Base-by-base conservation (phyloP, 164 flowering plant species). In the Chimonanthus salicifolius region DNA sequence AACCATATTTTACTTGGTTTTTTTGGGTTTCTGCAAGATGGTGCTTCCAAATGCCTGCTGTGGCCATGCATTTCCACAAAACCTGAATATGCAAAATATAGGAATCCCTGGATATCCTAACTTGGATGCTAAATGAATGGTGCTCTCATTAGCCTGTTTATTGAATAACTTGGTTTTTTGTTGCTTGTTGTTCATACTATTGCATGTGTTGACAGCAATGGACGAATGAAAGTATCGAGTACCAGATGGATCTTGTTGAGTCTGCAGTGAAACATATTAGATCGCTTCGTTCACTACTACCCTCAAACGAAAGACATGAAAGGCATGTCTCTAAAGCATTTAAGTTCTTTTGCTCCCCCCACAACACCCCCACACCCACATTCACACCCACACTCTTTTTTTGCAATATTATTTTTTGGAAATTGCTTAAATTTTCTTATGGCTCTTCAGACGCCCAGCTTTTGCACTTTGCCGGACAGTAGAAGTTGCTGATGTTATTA, bases 221-320 rank as follows among this genome's bases (percentile, higher is more conserved):
- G 99, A 87, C 84, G 68, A 87, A 90, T 84, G 93, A 93, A 78
- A 71, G 3, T 69, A 84, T 84, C 11, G 98, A 92, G 78, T 8
- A 69, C 62, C 94, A 93, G 79, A 93, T 95, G 98, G 87, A 87
- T 67, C 80, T 88, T 62, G 78, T 95, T 49, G 93, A 88, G 74
- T 84, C 88, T 64, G 80, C 85, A 58, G 97, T 90, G 65, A 93
- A 81, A 79, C 84, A 87, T 50, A 80, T 92, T 49, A 82, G 98
- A 76, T 89, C 97, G 6, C 90, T 90, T 44, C 85, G 88, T 54
- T 72, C 90, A 10, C 66, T 74, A 58, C 62, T 83, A 78, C 85
- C 90, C 75, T 81, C 90, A 49, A 86, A 88, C 78, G 93, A 91
- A 82, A 87, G 85, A 72, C 83, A 83, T 79, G 92, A 88, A 75